Conservation (phyloP, 2,329 filamentous ascomycete species). For the Westerdykella aurantiaca region DNA sequence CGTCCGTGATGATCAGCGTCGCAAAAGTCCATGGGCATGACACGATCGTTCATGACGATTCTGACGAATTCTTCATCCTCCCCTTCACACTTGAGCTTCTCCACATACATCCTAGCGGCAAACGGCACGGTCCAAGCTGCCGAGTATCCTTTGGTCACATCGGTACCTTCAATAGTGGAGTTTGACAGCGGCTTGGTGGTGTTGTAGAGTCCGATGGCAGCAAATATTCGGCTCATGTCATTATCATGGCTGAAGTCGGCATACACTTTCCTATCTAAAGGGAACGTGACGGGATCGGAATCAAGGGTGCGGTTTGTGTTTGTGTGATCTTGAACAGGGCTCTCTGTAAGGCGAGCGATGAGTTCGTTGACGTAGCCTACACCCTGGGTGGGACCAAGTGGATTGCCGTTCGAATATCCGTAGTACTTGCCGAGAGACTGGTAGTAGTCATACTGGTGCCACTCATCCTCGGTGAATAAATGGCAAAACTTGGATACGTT, state of each 20-base stretch:
- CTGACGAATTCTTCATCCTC: constrained; percentile 66
- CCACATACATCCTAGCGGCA: constrained; percentile 72
- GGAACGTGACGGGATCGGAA: constrained; percentile 61
- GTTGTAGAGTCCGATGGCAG: constrained; percentile 74
- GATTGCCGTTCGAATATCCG: constrained; percentile 69
- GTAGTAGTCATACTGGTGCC: constrained; percentile 74
- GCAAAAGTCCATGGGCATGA: constrained; percentile 67
- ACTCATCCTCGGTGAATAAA: constrained; percentile 69
- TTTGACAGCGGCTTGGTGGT: constrained; percentile 47
- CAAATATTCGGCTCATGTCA: constrained; percentile 70
- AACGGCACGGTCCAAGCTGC: constrained; percentile 79
- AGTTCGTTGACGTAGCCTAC: constrained; percentile 87
- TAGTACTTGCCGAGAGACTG: constrained; percentile 80
- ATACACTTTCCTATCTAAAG: constrained; percentile 61
- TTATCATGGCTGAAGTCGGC: constrained; percentile 94
- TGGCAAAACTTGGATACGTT: constrained; percentile 65
- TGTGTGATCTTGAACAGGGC: constrained; percentile 65
- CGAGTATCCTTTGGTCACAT: constrained; percentile 61
- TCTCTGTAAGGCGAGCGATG: constrained; percentile 67
- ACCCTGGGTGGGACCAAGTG: constrained; percentile 75
- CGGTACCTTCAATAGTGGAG: constrained; percentile 44
- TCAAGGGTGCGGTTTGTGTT: constrained; percentile 75
- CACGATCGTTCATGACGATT: constrained; percentile 76
- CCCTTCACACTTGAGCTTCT: constrained; percentile 69
- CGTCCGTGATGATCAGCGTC: constrained; percentile 63